Evolutionary conservation across 345 rosid species (phyloP).

Genomic region (Rubroshorea leprosula): DNA sequence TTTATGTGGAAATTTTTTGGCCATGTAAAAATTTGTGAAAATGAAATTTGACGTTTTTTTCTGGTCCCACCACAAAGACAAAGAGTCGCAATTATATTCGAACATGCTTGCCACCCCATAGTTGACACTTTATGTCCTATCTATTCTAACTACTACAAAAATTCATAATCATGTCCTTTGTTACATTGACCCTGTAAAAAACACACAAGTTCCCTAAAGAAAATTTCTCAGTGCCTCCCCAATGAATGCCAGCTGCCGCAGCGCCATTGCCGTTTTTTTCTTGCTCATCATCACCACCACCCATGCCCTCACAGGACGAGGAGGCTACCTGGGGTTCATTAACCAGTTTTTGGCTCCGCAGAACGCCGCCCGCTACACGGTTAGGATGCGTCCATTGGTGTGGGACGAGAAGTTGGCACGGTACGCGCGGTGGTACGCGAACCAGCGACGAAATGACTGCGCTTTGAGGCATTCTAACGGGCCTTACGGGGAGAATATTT

Average conservation of each 20-base stretch:
- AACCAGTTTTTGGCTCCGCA: constrained; percentile 62
- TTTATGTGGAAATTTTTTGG: no score
- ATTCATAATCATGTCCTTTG: background rate
- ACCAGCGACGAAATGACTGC: constrained; percentile 60
- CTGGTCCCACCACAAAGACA: constrained; percentile 19
- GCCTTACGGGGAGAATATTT: constrained; percentile 81
- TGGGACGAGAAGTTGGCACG: constrained; percentile 52
- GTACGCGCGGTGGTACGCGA: constrained; percentile 61
- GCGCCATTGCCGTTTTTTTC: constrained; percentile 11
- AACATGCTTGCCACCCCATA: constrained; percentile 41
- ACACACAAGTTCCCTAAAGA: constrained; percentile 9
- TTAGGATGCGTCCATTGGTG: constrained; percentile 41
- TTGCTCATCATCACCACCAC: constrained; percentile 11
- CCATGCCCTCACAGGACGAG: background rate
- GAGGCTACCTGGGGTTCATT: constrained; percentile 12
- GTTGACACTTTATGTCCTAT: constrained; percentile 21
- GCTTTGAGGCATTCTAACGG: constrained; percentile 67
- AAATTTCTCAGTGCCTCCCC: background rate
- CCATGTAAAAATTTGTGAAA: constrained; percentile 1
- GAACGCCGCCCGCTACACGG: constrained; percentile 46
- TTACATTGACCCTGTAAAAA: constrained; percentile 3
- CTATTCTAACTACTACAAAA: constrained; percentile 3
- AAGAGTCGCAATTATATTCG: constrained; percentile 54
- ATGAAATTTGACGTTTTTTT: background rate
- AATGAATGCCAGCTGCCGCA: constrained; percentile 17